Base-by-base conservation (phyloP, 2,329 filamentous ascomycete genomes). In the Hansfordia pulvinata region DNA sequence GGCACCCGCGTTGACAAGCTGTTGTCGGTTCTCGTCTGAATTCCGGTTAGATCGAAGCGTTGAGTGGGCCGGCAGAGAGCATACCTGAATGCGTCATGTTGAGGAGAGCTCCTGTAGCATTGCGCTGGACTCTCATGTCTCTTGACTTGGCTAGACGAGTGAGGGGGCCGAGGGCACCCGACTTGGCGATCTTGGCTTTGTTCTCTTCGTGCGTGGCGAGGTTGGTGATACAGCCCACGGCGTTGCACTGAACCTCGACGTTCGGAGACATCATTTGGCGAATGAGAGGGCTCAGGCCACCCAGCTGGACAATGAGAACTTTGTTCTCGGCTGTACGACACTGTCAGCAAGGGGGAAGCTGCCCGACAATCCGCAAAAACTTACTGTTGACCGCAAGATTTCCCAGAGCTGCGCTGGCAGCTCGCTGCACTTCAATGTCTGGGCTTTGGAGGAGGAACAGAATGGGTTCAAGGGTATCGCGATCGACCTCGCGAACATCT, bases 21-120 rank as follows among this genome's bases (percentile, higher is more conserved):
- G 86, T 54, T 96, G 85, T 40, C 90, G 76, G 53, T 98, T 98
- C 54, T 98, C 90, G 51, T 96, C 90, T 90, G 49, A 12, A 22
- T 9, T 15, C 16, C 16, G 23, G 6, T 11, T 10, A 17, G 31
- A 28, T 16, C 18, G 10, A 20, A 17, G 13, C 14, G 10, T n/a
- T 18, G 30, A 17, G 14, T n/a, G 10, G 11, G 17, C 17, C n/a
- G 21, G 10, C 14, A n/a, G 8, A 23, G 23, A 25, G 41, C 68
- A 33, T 71, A 93, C 85, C 85, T 37, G 86, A 96, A 60, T 98
- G 90, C 43, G 90, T 98, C 90, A 98, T 98, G 55, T 98, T 98
- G 38, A 98, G 68, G 31, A 98, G 61, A 23, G 90, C 90, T 28
- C 90, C 90, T 1, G 90, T 98, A 31, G 90, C 90, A 54, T 98